A percentile compares a stretch with the other conserved stretches of the same genome.
Evolutionary conservation across 2,329 filamentous ascomycete species (phyloP).

Genomic region (Aspergillus eucalypticola): DNA sequence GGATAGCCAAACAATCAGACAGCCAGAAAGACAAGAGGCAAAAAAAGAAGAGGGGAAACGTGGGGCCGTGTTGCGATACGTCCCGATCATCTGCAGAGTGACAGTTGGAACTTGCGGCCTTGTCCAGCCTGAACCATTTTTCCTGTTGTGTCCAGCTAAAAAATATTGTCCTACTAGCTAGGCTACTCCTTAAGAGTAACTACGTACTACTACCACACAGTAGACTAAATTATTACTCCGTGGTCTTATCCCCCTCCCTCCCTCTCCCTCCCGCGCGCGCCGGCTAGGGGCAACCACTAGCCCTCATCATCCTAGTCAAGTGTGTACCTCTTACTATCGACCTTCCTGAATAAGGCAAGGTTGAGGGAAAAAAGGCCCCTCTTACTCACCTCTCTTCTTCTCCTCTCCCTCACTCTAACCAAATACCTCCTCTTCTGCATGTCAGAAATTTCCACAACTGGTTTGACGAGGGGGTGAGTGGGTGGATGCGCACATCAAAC

Average conservation of each 20-base stretch:
- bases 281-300: neutral
- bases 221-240: neutral
- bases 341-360: conserved; percentile 1
- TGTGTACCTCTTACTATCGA: neutral
- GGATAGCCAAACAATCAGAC: too few relatives aligned
- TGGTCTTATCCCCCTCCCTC: neutral
- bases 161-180: too few relatives aligned
- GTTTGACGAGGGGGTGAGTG: neutral
- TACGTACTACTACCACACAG: too few relatives aligned
- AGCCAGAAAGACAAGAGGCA: too few relatives aligned
- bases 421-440: neutral
- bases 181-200: too few relatives aligned
- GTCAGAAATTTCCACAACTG: neutral
- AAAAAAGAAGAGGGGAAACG: conserved; percentile 8
- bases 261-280: neutral
- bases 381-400: neutral
- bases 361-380: neutral
- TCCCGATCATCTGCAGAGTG: conserved; percentile 20
- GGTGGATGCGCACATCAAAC: neutral
- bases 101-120: conserved; percentile 10
- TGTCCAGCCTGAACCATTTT: too few relatives aligned
- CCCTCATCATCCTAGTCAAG: neutral
- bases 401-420: too few relatives aligned
- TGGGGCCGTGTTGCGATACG: conserved; percentile 11
- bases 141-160: too few relatives aligned